Conservation (phyloP, 306 rosid species). For the Lupinus albus region DNA sequence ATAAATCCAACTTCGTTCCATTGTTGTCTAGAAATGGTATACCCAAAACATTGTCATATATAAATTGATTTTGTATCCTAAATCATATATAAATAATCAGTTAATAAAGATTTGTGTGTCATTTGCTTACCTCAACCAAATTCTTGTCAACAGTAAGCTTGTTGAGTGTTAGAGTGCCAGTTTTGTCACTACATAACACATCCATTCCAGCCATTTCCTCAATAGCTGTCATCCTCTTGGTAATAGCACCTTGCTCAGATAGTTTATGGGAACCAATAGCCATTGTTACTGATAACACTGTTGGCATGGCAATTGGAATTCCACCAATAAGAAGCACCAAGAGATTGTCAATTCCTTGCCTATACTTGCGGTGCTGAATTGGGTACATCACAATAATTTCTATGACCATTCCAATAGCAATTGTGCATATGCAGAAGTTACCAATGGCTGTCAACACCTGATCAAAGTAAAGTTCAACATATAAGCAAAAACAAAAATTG, state of each 20-base stretch:
- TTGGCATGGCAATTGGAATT: slow-evolving; percentile 95
- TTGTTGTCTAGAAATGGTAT: no score
- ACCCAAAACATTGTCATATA: no score
- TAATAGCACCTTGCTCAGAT: slow-evolving; percentile 88
- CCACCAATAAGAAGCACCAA: slow-evolving; percentile 95
- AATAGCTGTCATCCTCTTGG: slow-evolving; percentile 96
- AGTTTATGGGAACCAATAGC: slow-evolving; percentile 90
- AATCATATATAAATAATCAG: background rate
- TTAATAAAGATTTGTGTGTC: background rate
- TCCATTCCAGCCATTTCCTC: slow-evolving; percentile 99
- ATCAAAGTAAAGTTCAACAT: slow-evolving; percentile 11
- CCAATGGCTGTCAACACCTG: slow-evolving; percentile 91
- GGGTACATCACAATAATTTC: slow-evolving; percentile 88
- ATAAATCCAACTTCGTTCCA: no score
- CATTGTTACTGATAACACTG: slow-evolving; percentile 94
- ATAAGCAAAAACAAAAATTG: background rate
- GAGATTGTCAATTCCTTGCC: slow-evolving; percentile 84
- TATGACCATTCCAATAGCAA: slow-evolving; percentile 69
- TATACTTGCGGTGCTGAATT: slow-evolving; percentile 68
- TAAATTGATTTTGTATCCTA: background rate
- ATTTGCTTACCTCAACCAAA: slow-evolving; percentile 63
- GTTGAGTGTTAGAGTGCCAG: slow-evolving; percentile 87
- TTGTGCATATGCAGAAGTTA: slow-evolving; percentile 91
- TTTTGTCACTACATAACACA: slow-evolving; percentile 88
- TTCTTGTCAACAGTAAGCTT: slow-evolving; percentile 81